Evolutionary conservation across 1,284 basidiomycete species (phyloP).

Genomic region (Microbotryum scabiosae): DNA sequence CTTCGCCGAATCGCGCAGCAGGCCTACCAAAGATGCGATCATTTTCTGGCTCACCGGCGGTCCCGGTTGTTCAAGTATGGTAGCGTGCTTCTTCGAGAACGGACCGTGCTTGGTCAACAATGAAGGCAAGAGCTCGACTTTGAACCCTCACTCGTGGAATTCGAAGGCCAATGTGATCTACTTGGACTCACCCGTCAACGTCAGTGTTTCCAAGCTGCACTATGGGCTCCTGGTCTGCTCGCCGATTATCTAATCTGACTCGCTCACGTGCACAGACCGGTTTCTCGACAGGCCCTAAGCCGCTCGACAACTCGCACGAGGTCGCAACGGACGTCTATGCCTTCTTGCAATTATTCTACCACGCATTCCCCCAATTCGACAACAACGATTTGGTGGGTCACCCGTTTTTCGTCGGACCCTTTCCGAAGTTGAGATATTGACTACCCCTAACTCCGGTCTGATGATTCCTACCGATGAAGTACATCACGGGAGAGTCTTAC

Average conservation of each 20-base stretch:
- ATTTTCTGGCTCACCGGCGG: conserved; percentile 86
- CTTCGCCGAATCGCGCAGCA: conserved; percentile 70
- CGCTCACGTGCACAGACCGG: conserved; percentile 57
- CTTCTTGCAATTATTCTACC: conserved; percentile 52
- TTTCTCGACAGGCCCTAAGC: conserved; percentile 63
- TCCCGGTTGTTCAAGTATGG: conserved; percentile 42
- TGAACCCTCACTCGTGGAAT: conserved; percentile 74
- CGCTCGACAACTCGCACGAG: conserved; percentile 61
- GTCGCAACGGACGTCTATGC: conserved; percentile 82
- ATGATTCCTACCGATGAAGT: neutral
- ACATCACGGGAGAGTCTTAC: conserved; percentile 48
- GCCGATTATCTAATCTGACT: conserved; percentile 23
- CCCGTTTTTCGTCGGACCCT: neutral
- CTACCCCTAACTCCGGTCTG: neutral
- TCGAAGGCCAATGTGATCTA: conserved; percentile 52
- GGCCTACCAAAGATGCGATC: conserved; percentile 65
- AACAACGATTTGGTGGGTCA: conserved; percentile 12
- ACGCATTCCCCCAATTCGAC: conserved; percentile 34
- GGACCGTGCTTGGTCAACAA: conserved; percentile 70
- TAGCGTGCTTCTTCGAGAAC: conserved; percentile 56
- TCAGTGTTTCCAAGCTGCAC: too few species aligned
- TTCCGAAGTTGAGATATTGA: conserved; percentile 2
- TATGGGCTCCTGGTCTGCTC: too few species aligned
- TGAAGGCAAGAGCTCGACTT: conserved; percentile 58
- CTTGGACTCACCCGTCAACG: conserved; percentile 62